Base-by-base conservation (phyloP, 352 stramenopile genomes). In the Pythium plurisporium region DNA sequence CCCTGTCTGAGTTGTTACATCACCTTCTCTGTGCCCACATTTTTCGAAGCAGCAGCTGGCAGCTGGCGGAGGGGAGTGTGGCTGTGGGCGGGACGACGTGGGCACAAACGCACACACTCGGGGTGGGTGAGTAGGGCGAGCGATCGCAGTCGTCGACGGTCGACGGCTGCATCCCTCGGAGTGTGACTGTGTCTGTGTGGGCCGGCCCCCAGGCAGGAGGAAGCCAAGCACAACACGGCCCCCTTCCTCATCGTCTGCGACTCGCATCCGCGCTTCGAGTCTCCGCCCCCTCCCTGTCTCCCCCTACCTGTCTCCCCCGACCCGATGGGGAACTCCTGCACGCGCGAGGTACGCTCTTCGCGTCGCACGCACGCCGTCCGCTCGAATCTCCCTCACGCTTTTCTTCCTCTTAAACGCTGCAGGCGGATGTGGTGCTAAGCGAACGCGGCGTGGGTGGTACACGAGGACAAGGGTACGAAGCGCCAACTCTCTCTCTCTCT, bases 401-500 rank as follows among this genome's bases (percentile, higher is more conserved):
- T n/a, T n/a, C n/a, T n/a, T n/a, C n/a, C n/a, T n/a, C n/a, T n/a
- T n/a, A n/a, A n/a, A n/a, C n/a, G 5, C 14, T 41, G 26, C 25
- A 90, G 80, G 78, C 67, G 14, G 76, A 90, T 70, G 80, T 90
- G 41, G 61, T 88, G 14, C 64, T 85, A 38, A 90, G 72, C 46
- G 72, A 87, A 62, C 60, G 61, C 27, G 54, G 60, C 15, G 53
- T 67, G 11, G 52, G 70, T 14, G 68, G 70, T 30, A 67, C 68
- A 42, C 70, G 69, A 29, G 61, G 72, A 22, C 62, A 82, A 62
- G 71, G 68, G 69, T 86, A 45, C 25, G 59, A 25, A 27, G 10
- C 33, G n/a, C 17, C 36, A 5, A n/a, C 31, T 3, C 31, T 3
- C 36, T 4, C 36, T 42, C 36, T 42, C 36, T n/a, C n/a, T n/a